Evolutionary conservation across 2,329 filamentous ascomycete species (phyloP), one percentile per base, ranked within the genome.

Genomic region (Lasiodiplodia theobromae): DNA sequence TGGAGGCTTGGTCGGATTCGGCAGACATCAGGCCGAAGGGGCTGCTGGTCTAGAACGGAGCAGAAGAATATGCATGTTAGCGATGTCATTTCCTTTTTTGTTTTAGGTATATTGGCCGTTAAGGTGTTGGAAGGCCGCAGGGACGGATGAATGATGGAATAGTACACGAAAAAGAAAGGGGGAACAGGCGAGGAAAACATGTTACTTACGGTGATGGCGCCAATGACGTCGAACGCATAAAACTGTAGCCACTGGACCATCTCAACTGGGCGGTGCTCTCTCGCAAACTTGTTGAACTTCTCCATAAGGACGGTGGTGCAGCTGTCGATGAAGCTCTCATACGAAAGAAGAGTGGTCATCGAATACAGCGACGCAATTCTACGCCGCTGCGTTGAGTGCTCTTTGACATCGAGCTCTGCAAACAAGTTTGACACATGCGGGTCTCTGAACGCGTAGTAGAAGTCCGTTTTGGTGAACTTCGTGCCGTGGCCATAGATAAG

Each of bases 381-480:
- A 14, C 57, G 57, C 23, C 57, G 23, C 25, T 60, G 57, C 25
- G 8, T 16, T 7, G 57, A 44, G 38, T 60, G 57, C 12, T 60
- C 57, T 23, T 60, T 60, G 12, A 60, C 23, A 23, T 60, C 57
- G 14, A 47, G 38, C 18, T 60, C 57, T 7, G 57, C 57, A 28
- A 60, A 60, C 12, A 60, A 23, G 38, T 60, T 60, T 38, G 18
- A 47, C 18, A 38, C 4, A 2, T 47, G 38, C 21, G 60, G 60
- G 14, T 18, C 47, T 7, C 60, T 11, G 60, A 51, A 51, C 3
- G 44, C 5, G 6, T n/a, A 8, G 18, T 88, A 88, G 68, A 80
- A 83, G 0, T 74, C 71, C 0, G 84, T 80, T 72, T 89, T 88
- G 0, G 77, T 74, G 67, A 88, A 88, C 1, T 60, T 60, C 11